Evolutionary conservation across 2,329 filamentous ascomycete genomes (phyloP), one percentile per base, ranked within the genome.

Genomic region (Fusarium devonianum): DNA sequence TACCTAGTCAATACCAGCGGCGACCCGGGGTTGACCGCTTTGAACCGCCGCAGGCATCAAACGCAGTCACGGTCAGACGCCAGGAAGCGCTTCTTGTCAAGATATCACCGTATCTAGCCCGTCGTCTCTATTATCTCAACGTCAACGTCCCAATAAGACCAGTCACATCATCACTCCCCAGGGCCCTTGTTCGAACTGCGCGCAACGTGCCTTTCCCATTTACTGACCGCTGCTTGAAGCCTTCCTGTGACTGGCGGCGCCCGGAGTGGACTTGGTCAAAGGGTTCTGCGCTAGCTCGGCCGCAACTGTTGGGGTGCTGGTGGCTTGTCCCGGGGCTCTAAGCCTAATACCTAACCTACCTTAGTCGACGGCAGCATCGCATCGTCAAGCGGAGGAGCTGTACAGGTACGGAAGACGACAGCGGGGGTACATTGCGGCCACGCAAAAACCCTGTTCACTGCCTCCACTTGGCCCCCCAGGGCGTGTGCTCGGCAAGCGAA

Each of bases 171-270:
- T 32, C n/a, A 21, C 16, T 29, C 19, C 22, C 46, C 42, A 53
- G 49, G 56, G 40, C 41, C 54, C 60, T 57, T 56, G 35, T 34
- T 50, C 55, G 35, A 42, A 39, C 41, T 61, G n/a, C 14, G 41
- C 43, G 50, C 48, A 52, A 49, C 52, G 56, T 49, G 47, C 56
- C 56, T 44, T 60, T 49, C 23, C 46, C 38, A 28, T 49, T 54
- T 57, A 64, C 58, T 65, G 63, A 65, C 63, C 63, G 63, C 63
- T 63, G 63, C 53, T 65, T 65, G 60, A 58, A n/a, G 49, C 45
- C 45, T 39, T 55, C 58, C 46, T 53, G 48, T 49, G 42, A 61
- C 60, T 56, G 62, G 50, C 58, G 53, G 51, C 59, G 51, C 58
- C 45, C n/a, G n/a, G 62, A 59, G 56, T 65, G 49, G 58, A 40